Conservation (phyloP, 768 basidiomycete species). For the Boletus rubropictus region DNA sequence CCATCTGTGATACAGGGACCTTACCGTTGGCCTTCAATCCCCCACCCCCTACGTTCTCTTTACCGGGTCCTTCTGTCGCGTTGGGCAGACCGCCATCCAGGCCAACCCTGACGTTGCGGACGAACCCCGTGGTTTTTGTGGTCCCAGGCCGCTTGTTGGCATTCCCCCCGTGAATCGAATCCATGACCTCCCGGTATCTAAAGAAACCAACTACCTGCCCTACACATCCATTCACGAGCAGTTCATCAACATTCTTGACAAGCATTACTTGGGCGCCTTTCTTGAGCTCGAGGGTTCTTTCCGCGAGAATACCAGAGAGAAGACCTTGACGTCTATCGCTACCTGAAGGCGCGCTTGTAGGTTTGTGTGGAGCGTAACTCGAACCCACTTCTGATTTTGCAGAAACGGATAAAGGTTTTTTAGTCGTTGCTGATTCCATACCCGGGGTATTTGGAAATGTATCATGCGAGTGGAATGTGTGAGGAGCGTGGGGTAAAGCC, state of each 20-base stretch:
- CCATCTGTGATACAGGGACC: conserved; percentile 29
- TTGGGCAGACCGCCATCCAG: conserved; percentile 24
- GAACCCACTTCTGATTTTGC: background rate
- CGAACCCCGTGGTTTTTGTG: conserved; percentile 30
- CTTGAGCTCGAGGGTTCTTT: conserved; percentile 50
- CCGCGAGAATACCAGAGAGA: conserved; percentile 58
- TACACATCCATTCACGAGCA: conserved; percentile 67
- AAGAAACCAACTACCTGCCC: conserved; percentile 56
- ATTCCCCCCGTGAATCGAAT: conserved; percentile 15
- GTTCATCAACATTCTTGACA: conserved; percentile 57
- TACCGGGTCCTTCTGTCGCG: conserved; percentile 13
- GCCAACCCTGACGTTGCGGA: conserved; percentile 32
- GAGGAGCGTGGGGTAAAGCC: conserved; percentile 38
- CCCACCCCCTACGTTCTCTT: conserved; percentile 30
- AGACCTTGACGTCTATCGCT: conserved; percentile 45
- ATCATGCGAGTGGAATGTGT: conserved; percentile 49
- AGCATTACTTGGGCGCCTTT: conserved; percentile 62
- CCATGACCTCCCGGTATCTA: conserved; percentile 19
- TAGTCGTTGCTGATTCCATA: background rate
- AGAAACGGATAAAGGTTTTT: conserved; percentile 3
- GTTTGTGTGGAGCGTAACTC: conserved; percentile 30
- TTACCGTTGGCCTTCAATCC: conserved; percentile 21
- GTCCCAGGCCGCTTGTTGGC: conserved; percentile 19
- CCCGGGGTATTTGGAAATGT: conserved; percentile 25
- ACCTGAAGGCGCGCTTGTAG: conserved; percentile 4